Evolutionary conservation across 2,329 filamentous ascomycete genomes (phyloP).

Genomic region (Aspergillus eucalypticola): DNA sequence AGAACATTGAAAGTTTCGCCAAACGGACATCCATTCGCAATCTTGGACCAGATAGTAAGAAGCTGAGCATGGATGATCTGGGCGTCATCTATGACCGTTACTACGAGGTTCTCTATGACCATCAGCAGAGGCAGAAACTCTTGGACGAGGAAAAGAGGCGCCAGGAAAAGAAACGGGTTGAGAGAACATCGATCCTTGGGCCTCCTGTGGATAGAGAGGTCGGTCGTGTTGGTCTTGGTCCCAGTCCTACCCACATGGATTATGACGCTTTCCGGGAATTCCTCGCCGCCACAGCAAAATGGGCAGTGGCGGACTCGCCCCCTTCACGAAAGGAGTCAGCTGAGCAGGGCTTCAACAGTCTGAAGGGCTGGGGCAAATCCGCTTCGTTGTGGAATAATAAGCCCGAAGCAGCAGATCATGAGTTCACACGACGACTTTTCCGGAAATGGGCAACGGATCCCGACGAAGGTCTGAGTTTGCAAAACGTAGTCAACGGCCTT

Average conservation of each 20-base stretch:
- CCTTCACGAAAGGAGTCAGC: constrained; percentile 55
- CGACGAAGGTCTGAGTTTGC: constrained; percentile 75
- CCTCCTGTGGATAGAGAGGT: constrained; percentile 67
- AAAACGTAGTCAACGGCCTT: constrained; percentile 88
- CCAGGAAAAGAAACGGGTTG: constrained; percentile 60
- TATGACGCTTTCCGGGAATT: constrained; percentile 97
- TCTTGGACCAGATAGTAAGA: constrained; percentile 91
- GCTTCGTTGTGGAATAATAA: constrained; percentile 58
- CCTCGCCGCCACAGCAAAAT: constrained; percentile 82
- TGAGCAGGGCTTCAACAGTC: constrained; percentile 57
- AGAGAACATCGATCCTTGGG: constrained; percentile 44
- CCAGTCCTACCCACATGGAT: constrained; percentile 92
- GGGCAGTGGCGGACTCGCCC: constrained; percentile 88
- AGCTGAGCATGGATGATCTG: constrained; percentile 80
- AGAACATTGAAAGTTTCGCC: constrained; percentile 95
- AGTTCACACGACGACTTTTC: constrained; percentile 88
- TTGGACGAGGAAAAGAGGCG: constrained; percentile 72
- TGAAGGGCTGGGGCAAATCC: constrained; percentile 52
- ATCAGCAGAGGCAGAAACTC: constrained; percentile 77
- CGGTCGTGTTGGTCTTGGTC: constrained; percentile 82
- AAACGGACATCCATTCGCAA: constrained; percentile 97
- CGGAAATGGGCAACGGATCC: constrained; percentile 81
- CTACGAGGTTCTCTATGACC: constrained; percentile 87
- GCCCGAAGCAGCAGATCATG: constrained; percentile 81
- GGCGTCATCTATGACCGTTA: constrained; percentile 92